These are phyloP conservation scores for Candida silvatica DNA, from an alignment of 805 yeast species.

Conservation along the genomic window DNA sequence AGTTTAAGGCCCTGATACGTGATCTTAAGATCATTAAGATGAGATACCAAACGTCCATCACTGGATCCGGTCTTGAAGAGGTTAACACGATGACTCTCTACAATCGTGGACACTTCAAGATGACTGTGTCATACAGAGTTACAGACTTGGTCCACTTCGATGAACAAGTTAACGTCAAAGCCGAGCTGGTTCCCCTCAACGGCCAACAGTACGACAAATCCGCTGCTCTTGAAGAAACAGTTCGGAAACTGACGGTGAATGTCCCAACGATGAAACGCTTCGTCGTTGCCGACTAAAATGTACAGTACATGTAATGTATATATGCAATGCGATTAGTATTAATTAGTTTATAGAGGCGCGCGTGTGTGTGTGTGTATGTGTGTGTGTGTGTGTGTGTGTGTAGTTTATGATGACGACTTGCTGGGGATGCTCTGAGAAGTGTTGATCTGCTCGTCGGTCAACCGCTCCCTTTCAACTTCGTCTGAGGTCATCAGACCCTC, in stretches of 20 bases:
- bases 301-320: too few relatives aligned
- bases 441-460: neutral
- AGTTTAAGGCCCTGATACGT: conserved; percentile 5
- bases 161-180: conserved; percentile 3
- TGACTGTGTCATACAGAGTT: conserved; percentile 5
- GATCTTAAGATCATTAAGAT: conserved; percentile 8
- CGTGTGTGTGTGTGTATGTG: too few relatives aligned
- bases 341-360: too few relatives aligned
- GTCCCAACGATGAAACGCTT: conserved; percentile 1
- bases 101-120: conserved; percentile 5
- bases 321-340: too few relatives aligned
- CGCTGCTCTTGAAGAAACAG: neutral
- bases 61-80: neutral
- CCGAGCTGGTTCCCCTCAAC: neutral
- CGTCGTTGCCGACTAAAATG: neutral
- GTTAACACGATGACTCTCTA: neutral
- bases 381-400: too few relatives aligned
- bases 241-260: neutral
- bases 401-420: neutral
- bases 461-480: neutral
- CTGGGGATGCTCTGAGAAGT: too few relatives aligned
- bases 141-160: conserved; percentile 7
- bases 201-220: neutral
- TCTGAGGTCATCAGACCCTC: neutral
- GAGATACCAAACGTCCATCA: neutral